Percentiles rank a stretch among this genome's conserved stretches.
Conservation (phyloP, 2,329 filamentous ascomycete genomes). For the Colletotrichum tropicicola region DNA sequence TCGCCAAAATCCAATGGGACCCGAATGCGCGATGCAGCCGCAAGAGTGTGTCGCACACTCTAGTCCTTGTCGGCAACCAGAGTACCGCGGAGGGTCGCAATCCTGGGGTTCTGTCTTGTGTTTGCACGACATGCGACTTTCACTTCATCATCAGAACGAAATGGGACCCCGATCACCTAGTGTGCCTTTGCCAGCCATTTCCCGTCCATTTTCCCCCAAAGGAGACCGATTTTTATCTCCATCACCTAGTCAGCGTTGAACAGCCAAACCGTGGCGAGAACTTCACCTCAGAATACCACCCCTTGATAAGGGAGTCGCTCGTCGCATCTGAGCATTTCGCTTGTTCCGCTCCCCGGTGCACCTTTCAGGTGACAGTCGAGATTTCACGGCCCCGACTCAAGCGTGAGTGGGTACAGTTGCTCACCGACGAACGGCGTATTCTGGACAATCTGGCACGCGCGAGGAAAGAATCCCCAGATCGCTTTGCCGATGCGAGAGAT, state of each 20-base stretch:
- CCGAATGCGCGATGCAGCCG: constrained; percentile 42
- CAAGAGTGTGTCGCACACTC: constrained; percentile 40
- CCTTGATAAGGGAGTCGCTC: constrained; percentile 41
- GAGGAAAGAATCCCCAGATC: constrained; percentile 53
- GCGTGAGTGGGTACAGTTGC: constrained; percentile 48
- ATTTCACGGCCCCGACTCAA: constrained; percentile 59
- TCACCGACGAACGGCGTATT: constrained; percentile 57
- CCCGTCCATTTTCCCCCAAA: constrained; percentile 9
- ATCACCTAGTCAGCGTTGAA: constrained; percentile 23
- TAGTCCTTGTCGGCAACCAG: constrained; percentile 45
- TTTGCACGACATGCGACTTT: constrained; percentile 51
- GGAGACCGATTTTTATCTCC: constrained; percentile 19
- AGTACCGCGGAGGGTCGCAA: constrained; percentile 38
- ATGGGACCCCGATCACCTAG: constrained; percentile 40
- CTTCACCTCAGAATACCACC: constrained; percentile 5
- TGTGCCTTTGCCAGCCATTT: constrained; percentile 39
- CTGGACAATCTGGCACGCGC: constrained; percentile 47
- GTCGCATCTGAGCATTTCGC: constrained; percentile 29
- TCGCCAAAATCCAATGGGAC: constrained; percentile 41
- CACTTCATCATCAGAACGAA: constrained; percentile 50
- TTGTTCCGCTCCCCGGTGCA: constrained; percentile 53
- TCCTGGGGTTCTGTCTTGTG: constrained; percentile 42
- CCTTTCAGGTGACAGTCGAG: constrained; percentile 54
- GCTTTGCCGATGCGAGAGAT: constrained; percentile 54
- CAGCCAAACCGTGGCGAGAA: neutral